A percentile compares a stretch with the other conserved stretches of the same genome.
phyloP scores from a whole-genome alignment of 768 basidiomycete genomes.

The Trametes villosa region DNA sequence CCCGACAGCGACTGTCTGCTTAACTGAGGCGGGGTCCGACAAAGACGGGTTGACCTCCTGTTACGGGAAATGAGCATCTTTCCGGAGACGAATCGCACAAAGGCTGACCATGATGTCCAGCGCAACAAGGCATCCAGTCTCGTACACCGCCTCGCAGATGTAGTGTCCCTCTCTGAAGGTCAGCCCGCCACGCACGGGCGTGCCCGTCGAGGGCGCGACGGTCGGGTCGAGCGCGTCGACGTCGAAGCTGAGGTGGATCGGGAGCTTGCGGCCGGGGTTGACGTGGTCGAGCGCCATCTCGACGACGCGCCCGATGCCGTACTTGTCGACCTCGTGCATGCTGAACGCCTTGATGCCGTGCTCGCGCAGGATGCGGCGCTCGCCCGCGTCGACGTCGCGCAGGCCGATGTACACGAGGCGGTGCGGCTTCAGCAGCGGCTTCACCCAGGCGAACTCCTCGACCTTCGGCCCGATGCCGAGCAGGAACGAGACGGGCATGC shows the following conservation, averaged over 20 bases:
- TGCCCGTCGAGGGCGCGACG: conserved; percentile 96
- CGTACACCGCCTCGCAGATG: conserved; percentile 90
- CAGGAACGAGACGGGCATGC: conserved; percentile 97
- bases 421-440: conserved; percentile 67
- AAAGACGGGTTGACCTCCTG: conserved; percentile 98
- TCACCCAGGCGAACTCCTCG: conserved; percentile 59
- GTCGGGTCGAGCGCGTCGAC: conserved; percentile 93
- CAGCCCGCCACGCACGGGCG: conserved; percentile 92
- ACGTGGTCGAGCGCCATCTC: conserved; percentile 97
- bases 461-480: conserved; percentile 49
- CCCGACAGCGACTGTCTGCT: conserved; percentile 89
- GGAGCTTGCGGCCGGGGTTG: conserved; percentile 79
- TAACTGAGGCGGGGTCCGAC: conserved; percentile 69
- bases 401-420: conserved; percentile 96
- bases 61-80: no score
- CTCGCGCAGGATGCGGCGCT: conserved; percentile 86
- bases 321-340: conserved; percentile 71
- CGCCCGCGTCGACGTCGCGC: conserved; percentile 88
- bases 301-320: conserved; percentile 92
- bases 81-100: no score
- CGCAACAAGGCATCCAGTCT: conserved; percentile 91
- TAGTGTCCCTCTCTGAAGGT: conserved; percentile 99
- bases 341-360: conserved; percentile 74
- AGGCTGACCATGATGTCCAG: conserved; percentile 85
- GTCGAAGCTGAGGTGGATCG: conserved; percentile 96